Conservation (phyloP, 139 green algal genomes). For the Auxenochlorella pyrenoidosa region DNA sequence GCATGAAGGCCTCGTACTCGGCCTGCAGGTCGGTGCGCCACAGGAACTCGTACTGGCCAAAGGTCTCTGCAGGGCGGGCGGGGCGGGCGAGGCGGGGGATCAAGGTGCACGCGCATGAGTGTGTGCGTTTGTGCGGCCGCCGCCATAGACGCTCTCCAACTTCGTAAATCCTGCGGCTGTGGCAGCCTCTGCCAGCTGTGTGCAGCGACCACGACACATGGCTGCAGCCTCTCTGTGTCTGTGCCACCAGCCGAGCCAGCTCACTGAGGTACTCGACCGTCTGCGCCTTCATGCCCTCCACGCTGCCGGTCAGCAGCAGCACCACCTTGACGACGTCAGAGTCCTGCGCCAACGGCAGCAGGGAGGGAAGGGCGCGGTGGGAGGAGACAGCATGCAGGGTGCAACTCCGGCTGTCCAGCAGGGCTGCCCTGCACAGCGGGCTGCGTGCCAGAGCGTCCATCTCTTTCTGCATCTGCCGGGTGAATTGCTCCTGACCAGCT, state of each 20-base stretch:
- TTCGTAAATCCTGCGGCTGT: too few species aligned
- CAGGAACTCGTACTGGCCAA: constrained; percentile 87
- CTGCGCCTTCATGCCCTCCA: constrained; percentile 82
- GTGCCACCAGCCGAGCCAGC: background rate
- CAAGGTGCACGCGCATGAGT: background rate
- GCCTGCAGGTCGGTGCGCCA: constrained; percentile 86
- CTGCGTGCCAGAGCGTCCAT: too few species aligned
- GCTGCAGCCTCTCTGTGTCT: background rate
- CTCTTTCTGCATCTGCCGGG: too few species aligned
- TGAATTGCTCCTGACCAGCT: too few species aligned
- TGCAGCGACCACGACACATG: background rate
- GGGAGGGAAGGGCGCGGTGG: background rate
- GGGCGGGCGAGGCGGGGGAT: background rate
- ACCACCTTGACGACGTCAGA: constrained; percentile 88
- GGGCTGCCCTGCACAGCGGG: too few species aligned
- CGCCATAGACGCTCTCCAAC: too few species aligned
- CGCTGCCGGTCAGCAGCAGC: constrained; percentile 79
- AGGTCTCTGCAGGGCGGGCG: constrained; percentile 49
- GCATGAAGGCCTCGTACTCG: constrained; percentile 74
- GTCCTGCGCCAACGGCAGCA: constrained; percentile 52
- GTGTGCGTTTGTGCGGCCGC: too few species aligned
- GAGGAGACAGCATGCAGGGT: background rate
- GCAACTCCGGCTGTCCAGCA: too few species aligned
- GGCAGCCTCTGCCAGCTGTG: too few species aligned
- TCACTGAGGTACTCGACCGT: constrained; percentile 78